These are phyloP conservation scores for Leptodontidium sp. DNA, from an alignment of 2,329 filamentous ascomycete species.

Conservation along the genomic window DNA sequence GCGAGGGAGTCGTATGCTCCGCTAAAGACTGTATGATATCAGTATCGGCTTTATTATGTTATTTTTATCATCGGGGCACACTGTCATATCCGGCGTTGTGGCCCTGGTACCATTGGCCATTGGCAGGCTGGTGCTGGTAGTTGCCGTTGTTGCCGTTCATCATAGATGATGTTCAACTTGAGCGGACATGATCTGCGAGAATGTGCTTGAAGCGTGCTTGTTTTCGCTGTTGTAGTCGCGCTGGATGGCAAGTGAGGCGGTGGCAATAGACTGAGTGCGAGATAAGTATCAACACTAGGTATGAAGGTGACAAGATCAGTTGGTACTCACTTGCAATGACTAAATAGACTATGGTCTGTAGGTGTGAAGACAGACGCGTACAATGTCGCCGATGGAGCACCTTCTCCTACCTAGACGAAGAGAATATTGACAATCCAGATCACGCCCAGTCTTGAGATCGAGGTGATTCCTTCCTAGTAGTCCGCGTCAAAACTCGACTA, in stretches of 20 bases:
- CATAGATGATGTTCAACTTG: background rate
- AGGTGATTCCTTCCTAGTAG: no score
- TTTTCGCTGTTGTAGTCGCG: background rate
- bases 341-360: background rate
- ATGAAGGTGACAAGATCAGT: background rate
- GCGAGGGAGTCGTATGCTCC: background rate
- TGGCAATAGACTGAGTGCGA: background rate
- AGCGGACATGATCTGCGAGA: background rate
- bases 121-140: no score
- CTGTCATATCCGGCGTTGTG: no score
- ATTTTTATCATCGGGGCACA: no score
- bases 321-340: background rate
- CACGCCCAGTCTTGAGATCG: no score
- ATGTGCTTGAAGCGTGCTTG: background rate
- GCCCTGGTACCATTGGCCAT: no score
- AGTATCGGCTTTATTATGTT: no score
- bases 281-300: background rate
- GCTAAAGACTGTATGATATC: no score
- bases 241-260: background rate
- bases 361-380: background rate
- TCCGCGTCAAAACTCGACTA: background rate
- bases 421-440: no score
- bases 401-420: no score
- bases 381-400: background rate
- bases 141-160: no score